Evolutionary conservation across 495 filamentous ascomycete genomes (phyloP).

Genomic region (Parathielavia appendiculata): DNA sequence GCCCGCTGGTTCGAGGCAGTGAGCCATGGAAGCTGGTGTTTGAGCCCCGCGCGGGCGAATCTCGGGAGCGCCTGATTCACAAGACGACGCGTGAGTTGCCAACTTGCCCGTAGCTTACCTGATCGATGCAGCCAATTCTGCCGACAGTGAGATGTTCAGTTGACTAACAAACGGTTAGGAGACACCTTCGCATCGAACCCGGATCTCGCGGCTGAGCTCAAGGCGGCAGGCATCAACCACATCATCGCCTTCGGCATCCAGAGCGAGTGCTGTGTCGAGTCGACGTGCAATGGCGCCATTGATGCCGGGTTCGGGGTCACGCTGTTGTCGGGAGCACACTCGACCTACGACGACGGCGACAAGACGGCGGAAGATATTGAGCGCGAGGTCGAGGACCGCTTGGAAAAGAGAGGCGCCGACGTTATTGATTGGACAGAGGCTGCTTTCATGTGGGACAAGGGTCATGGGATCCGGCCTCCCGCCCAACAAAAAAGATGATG

Average conservation of each 20-base stretch:
- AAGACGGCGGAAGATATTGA: slow-evolving; percentile 30
- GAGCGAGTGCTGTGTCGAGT: slow-evolving; percentile 34
- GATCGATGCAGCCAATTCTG: neutral
- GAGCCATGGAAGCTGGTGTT: slow-evolving; percentile 34
- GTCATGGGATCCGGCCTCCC: neutral
- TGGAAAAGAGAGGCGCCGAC: slow-evolving; percentile 19
- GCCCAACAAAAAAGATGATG: too few species aligned
- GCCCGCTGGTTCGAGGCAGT: slow-evolving; percentile 22
- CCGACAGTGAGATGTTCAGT: neutral
- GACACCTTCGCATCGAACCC: slow-evolving; percentile 35
- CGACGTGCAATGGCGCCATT: slow-evolving; percentile 26
- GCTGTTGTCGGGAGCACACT: slow-evolving; percentile 33
- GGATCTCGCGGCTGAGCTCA: slow-evolving; percentile 21
- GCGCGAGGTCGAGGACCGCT: slow-evolving; percentile 25
- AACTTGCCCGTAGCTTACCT: too few species aligned
- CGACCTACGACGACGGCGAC: slow-evolving; percentile 28
- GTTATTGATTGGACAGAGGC: slow-evolving; percentile 26
- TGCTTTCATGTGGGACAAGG: slow-evolving; percentile 15
- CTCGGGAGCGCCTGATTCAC: slow-evolving; percentile 19
- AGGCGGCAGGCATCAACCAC: slow-evolving; percentile 11
- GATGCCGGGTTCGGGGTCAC: slow-evolving; percentile 28
- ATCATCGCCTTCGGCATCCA: slow-evolving; percentile 34
- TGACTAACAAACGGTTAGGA: slow-evolving; percentile 11
- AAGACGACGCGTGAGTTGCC: slow-evolving; percentile 28
- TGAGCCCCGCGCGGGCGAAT: slow-evolving; percentile 14